Base-by-base conservation (phyloP, 352 stramenopile genomes). In the Phytophthora megakarya region DNA sequence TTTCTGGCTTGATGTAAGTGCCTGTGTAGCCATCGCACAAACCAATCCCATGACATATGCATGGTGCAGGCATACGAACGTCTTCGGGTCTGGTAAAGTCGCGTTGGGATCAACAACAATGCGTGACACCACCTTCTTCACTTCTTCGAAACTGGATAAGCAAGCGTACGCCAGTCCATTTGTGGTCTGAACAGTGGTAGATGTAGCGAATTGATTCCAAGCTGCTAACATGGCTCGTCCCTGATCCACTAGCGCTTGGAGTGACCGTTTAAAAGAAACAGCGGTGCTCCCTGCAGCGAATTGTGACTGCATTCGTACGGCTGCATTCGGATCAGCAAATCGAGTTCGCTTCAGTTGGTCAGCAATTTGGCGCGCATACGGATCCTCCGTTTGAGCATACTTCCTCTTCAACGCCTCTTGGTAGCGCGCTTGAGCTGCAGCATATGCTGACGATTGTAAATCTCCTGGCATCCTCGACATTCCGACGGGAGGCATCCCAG, bases 21-120 rank as follows among this genome's bases (percentile, higher is more conserved):
- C 78, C 39, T 94, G 85, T 3, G 82, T 88, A 15, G 82, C 72
- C 77, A 92, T 90, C 1, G 82, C 86, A 56, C 81, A 92, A 35
- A 95, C 78, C 19, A 95, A 57, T 37, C 84, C 86, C 53, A 91
- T 76, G 7, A 95, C 82, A 54, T 82, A 92, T 3, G 85, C 80
- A 42, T 95, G 87, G 38, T 95, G 87, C 1, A 95, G 68, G 28
- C 84, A 90, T 2, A 92, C 85, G 61, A 95, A 93, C 2, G 82
- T 90, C 44, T 74, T 78, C 0, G 61, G 63, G 49, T 90, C 81
- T 1, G 78, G 81, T 51, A 71, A 52, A 2, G 60, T 58, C 12
- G 72, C 65, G 26, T 62, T 82, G 8, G 81, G 68, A 37, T 92
- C 75, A 5, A 76, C 56, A 43, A 90, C 66, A 23, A 93, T 70